Conservation (phyloP, 2,329 filamentous ascomycete genomes). For the Akanthomyces dipterigenus region DNA sequence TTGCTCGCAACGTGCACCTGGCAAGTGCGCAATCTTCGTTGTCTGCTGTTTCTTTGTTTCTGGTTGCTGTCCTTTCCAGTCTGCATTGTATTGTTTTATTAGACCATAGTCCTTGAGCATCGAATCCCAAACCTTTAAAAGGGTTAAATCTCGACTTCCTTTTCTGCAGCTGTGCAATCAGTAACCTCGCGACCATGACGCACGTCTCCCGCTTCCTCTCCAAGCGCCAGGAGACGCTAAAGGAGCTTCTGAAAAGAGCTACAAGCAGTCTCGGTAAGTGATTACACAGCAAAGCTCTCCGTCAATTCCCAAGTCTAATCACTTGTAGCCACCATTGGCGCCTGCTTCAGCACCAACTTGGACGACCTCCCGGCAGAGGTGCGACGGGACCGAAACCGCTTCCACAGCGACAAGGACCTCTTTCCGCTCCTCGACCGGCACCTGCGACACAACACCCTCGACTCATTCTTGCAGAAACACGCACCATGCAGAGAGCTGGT, state of each 20-base stretch:
- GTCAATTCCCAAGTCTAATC: not conserved
- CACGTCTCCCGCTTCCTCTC: not conserved
- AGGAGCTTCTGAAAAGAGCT: not conserved
- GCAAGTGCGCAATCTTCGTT: not conserved
- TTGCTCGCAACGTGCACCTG: not conserved
- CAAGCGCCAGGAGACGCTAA: not conserved
- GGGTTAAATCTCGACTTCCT: not conserved
- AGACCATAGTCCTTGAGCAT: too few species aligned
- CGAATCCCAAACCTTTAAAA: too few species aligned
- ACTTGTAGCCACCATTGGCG: not conserved
- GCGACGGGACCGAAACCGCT: not conserved
- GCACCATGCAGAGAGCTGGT: constrained; percentile 12
- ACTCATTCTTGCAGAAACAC: constrained; percentile 17
- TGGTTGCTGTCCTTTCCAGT: too few species aligned
- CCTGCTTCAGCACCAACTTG: not conserved
- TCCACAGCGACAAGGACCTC: not conserved
- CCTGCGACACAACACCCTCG: constrained; percentile 14
- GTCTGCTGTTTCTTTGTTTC: too few species aligned
- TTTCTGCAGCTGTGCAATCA: not conserved
- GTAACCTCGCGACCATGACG: not conserved
- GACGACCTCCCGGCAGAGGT: not conserved
- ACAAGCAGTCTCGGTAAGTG: not conserved
- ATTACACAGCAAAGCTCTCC: too few species aligned
- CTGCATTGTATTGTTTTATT: too few species aligned
- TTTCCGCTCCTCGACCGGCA: constrained; percentile 13